These are phyloP conservation scores for Pseudonitzschia pungens DNA, from an alignment of 108 stramenopile species.

Conservation along the genomic window DNA sequence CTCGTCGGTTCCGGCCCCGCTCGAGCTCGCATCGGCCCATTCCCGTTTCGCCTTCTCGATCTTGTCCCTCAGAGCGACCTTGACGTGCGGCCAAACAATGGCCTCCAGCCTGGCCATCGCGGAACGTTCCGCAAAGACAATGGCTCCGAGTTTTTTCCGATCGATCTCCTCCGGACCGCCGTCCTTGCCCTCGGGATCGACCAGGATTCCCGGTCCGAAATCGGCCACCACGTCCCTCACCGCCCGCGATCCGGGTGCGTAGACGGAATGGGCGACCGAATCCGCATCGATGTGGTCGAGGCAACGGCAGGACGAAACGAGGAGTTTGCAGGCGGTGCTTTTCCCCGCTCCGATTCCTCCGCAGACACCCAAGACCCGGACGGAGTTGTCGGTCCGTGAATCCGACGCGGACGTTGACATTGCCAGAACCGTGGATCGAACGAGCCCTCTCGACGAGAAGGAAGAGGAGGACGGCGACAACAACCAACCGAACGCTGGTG, in stretches of 20 bases:
- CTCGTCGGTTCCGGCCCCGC: slow-evolving; percentile 1
- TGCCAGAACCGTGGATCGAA: no score
- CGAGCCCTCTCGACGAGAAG: no score
- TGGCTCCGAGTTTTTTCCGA: slow-evolving; percentile 66
- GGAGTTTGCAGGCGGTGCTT: slow-evolving; percentile 64
- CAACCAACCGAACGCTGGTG: no score
- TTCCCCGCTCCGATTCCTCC: slow-evolving; percentile 85
- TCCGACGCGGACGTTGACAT: no score
- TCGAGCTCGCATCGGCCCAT: slow-evolving; percentile 7
- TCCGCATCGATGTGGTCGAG: slow-evolving; percentile 74
- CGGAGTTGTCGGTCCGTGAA: not conserved
- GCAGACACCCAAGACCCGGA: slow-evolving; percentile 66
- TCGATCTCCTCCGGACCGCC: slow-evolving; percentile 35
- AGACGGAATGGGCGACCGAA: slow-evolving; percentile 69
- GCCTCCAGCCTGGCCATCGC: slow-evolving; percentile 70
- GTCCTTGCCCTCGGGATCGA: slow-evolving; percentile 12
- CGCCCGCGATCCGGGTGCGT: slow-evolving; percentile 63
- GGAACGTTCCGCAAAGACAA: slow-evolving; percentile 68
- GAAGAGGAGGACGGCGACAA: no score
- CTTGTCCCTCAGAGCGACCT: slow-evolving; percentile 40
- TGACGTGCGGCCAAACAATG: slow-evolving; percentile 85
- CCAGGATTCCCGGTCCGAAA: slow-evolving; percentile 62
- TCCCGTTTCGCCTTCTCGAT: slow-evolving; percentile 45
- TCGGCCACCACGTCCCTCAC: slow-evolving; percentile 50
- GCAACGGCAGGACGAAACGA: slow-evolving; percentile 58